Conservation (phyloP, 352 stramenopile genomes). For the Blastocystis sp. region DNA sequence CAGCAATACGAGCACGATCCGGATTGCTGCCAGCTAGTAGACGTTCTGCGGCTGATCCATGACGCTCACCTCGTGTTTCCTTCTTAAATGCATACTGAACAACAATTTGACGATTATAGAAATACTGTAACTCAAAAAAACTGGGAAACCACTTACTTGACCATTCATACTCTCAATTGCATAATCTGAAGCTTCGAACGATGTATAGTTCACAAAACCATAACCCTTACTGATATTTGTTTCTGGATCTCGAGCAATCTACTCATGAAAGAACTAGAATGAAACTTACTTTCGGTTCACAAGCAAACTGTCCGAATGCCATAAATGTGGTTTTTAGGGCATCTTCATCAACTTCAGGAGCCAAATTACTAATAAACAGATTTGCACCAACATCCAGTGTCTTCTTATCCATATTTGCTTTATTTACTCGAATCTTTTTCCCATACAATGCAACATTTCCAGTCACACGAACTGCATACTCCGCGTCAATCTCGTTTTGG, state of each 20-base stretch:
- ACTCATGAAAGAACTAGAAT: conserved; percentile 17
- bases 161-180: conserved; percentile 99
- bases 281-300: conserved; percentile 85
- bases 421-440: conserved; percentile 90
- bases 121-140: conserved; percentile 73
- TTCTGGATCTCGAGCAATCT: conserved; percentile 74
- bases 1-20: conserved; percentile 74
- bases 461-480: conserved; percentile 96
- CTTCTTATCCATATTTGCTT: conserved; percentile 90
- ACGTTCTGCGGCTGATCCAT: conserved; percentile 84
- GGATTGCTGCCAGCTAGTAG: conserved; percentile 79
- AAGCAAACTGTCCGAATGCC: conserved; percentile 92
- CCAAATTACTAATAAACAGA: conserved; percentile 93
- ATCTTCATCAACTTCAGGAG: conserved; percentile 95
- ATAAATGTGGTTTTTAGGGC: conserved; percentile 98
- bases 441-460: conserved; percentile 98
- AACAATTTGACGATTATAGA: conserved; percentile 93
- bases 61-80: conserved; percentile 85
- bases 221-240: conserved; percentile 89
- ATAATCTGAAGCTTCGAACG: conserved; percentile 92
- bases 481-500: conserved; percentile 88
- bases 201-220: conserved; percentile 93
- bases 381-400: conserved; percentile 95
- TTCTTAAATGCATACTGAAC: conserved; percentile 99
- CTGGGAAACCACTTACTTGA: conserved; percentile 73